Evolutionary conservation across 257 asterid genomes (phyloP), one percentile per base, ranked within the genome.

Genomic region (Solanum rostratum): DNA sequence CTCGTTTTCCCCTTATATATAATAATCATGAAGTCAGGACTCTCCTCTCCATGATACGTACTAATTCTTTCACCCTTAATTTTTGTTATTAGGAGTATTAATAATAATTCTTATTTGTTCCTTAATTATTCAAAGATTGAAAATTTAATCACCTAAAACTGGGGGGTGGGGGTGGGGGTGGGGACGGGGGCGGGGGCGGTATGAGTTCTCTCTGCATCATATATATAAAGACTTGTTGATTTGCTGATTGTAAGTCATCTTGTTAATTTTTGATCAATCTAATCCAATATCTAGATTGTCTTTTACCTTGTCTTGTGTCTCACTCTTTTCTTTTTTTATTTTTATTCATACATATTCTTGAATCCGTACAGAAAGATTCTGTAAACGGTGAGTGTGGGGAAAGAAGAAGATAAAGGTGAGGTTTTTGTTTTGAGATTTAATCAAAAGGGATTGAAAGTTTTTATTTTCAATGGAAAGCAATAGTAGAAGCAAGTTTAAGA

Each of bases 401-500:
- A 55, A 55, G 27, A 55, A 55, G 55, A 45, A 59, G 62, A 39
- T 50, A 59, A 54, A 45, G 74, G 79, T 43, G 49, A 19, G 74
- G 69, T 70, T 49, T 78, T 71, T 74, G 33, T 70, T 70, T 63
- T 60, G 39, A 19, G 55, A 30, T 50, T 81, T 63, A 68, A 85
- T 66, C 62, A 80, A n/a, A 80, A 60, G 79, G 65, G 83, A 10
- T 55, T 84, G 79, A 6, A 46, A 86, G 3, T 20, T 43, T 43
- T 9, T 46, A 6, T 1, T 49, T 85, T 88, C 71, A 88, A 93
- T 93, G 95, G 97, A 92, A 18, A 88, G 68, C 88, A 91, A 92
- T 86, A 91, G 89, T 43, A 88, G 89, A 52, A 86, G 84, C 92
- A 92, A 91, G 86, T 97, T 97, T 94, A 95, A 94, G 94, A 94